phyloP scores from a whole-genome alignment of 2,329 filamentous ascomycete genomes.

The Nothophoma quercina region DNA sequence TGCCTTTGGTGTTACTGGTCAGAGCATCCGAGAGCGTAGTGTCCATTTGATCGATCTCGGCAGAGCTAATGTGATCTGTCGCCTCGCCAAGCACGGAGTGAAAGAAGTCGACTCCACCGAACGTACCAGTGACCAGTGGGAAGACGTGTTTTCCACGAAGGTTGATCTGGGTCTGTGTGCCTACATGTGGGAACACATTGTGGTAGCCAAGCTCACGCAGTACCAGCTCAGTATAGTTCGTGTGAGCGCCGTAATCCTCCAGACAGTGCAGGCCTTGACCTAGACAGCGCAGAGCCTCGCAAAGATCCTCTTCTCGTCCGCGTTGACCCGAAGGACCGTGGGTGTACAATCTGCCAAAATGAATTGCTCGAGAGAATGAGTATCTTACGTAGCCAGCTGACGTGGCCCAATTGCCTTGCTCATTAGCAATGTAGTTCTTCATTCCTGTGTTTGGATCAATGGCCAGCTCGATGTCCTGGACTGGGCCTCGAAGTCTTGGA shows the following conservation, averaged over 20 bases:
- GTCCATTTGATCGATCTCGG: constrained; percentile 58
- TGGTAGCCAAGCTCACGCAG: constrained; percentile 60
- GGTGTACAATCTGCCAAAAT: constrained; percentile 58
- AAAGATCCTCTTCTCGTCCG: constrained; percentile 55
- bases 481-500: constrained; percentile 78
- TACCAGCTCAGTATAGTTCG: constrained; percentile 63
- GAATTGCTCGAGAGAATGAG: constrained; percentile 57
- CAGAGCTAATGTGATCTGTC: constrained; percentile 58
- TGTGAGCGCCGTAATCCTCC: constrained; percentile 64
- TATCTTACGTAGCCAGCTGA: constrained; percentile 79
- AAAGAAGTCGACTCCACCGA: constrained; percentile 61
- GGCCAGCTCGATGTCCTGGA: constrained; percentile 59
- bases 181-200: constrained; percentile 62
- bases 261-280: constrained; percentile 62
- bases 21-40: constrained; percentile 53
- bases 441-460: constrained; percentile 69
- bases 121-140: constrained; percentile 63
- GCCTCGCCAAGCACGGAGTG: constrained; percentile 60
- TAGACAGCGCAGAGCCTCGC: constrained; percentile 59
- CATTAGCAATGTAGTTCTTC: constrained; percentile 99
- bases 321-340: constrained; percentile 52
- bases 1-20: constrained; percentile 38
- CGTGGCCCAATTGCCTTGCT: constrained; percentile 85
- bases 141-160: constrained; percentile 58
- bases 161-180: constrained; percentile 54